Conservation (phyloP, 768 basidiomycete genomes). For the Flagelloscypha sp. region DNA sequence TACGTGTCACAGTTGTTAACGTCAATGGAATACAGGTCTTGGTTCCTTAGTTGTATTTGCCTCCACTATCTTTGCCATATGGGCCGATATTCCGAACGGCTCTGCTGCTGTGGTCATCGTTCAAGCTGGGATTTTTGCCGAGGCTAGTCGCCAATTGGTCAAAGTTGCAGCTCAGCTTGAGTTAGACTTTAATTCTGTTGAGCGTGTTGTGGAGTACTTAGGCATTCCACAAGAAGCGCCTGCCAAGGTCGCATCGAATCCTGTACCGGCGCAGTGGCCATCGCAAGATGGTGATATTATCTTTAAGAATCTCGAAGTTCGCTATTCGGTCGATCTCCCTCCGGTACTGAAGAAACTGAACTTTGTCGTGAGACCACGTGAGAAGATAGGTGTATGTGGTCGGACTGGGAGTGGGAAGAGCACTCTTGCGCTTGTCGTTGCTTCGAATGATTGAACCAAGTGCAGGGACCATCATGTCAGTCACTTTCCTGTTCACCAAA, state of each 20-base stretch:
- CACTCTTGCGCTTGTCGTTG: slow-evolving; percentile 47
- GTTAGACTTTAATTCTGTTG: slow-evolving; percentile 68
- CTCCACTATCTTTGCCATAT: slow-evolving; percentile 62
- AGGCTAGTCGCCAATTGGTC: slow-evolving; percentile 58
- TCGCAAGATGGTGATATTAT: slow-evolving; percentile 47
- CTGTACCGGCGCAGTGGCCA: slow-evolving; percentile 72
- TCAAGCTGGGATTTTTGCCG: slow-evolving; percentile 61
- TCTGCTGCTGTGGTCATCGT: slow-evolving; percentile 65
- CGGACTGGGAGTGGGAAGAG: slow-evolving; percentile 35
- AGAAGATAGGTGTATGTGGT: slow-evolving; percentile 53
- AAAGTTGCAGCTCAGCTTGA: slow-evolving; percentile 65
- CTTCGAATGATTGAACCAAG: slow-evolving; percentile 56
- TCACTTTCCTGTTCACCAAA: slow-evolving; percentile 3
- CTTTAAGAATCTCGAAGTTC: slow-evolving; percentile 51
- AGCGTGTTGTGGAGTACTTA: slow-evolving; percentile 65
- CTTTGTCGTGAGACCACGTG: slow-evolving; percentile 49
- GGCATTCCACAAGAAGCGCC: slow-evolving; percentile 63
- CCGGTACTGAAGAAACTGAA: slow-evolving; percentile 49
- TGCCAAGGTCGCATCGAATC: slow-evolving; percentile 41
- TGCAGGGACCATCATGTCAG: slow-evolving; percentile 51
- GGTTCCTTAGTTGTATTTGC: slow-evolving; percentile 65
- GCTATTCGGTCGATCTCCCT: slow-evolving; percentile 56
- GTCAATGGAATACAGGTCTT: slow-evolving; percentile 32
- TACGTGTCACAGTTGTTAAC: not conserved
- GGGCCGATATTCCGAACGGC: slow-evolving; percentile 47